A percentile compares a stretch with the other conserved stretches of the same genome.
These are phyloP conservation scores for Sphaerulina populicola DNA, from an alignment of 2,329 filamentous ascomycete species.

Conservation along the genomic window DNA sequence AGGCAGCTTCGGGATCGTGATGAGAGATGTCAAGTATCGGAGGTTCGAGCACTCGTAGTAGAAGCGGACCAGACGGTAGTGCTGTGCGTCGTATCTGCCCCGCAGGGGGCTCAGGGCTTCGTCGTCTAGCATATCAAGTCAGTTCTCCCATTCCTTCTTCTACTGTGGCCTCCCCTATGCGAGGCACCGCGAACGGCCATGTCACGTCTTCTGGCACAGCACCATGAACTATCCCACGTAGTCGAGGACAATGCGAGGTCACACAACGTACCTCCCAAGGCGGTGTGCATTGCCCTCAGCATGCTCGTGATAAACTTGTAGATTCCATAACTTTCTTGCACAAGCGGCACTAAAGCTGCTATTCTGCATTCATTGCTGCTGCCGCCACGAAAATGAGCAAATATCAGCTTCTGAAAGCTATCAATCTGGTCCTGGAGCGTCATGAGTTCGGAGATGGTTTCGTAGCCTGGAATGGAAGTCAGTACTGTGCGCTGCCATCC, in stretches of 20 bases:
- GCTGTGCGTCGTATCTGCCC: conserved; percentile 84
- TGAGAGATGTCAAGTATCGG: conserved; percentile 89
- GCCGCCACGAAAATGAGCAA: conserved; percentile 86
- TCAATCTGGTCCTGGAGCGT: conserved; percentile 96
- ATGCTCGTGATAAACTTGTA: conserved; percentile 99
- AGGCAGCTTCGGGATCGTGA: conserved; percentile 90
- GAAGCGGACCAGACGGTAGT: conserved; percentile 92
- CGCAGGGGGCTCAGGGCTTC: conserved; percentile 84
- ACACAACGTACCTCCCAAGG: conserved; percentile 57
- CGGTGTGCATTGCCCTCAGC: conserved; percentile 86
- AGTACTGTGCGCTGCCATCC: neutral
- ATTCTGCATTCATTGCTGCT: conserved; percentile 96
- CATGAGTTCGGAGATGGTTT: conserved; percentile 96
- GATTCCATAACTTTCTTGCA: conserved; percentile 97
- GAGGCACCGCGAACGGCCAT: neutral
- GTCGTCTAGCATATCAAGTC: conserved; percentile 45
- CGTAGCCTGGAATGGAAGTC: conserved; percentile 53
- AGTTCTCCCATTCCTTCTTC: neutral
- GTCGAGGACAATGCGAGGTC: no score
- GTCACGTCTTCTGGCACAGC: neutral
- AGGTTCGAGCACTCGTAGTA: conserved; percentile 99
- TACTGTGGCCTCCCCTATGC: neutral
- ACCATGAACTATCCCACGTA: neutral
- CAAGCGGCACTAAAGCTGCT: conserved; percentile 81
- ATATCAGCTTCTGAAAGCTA: conserved; percentile 95